Evolutionary conservation across 768 basidiomycete genomes (phyloP).

Genomic region (Pisolithus albus): DNA sequence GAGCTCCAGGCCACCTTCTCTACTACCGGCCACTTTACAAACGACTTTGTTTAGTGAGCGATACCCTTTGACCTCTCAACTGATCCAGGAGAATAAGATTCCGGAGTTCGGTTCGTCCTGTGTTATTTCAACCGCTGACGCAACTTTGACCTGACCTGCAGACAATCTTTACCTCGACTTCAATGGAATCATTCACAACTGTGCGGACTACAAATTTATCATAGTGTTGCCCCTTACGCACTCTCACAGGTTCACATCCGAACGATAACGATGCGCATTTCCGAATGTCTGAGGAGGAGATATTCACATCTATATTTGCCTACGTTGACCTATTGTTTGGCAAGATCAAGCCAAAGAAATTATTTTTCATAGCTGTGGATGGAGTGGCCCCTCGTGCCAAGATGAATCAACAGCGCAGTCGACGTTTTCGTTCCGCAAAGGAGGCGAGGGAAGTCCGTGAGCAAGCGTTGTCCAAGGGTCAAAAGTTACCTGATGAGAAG

Average conservation of each 20-base stretch:
- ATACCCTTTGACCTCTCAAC: constrained; percentile 95
- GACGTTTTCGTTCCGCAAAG: constrained; percentile 90
- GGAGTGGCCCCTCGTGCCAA: constrained; percentile 96
- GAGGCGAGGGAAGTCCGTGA: constrained; percentile 83
- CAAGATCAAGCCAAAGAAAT: constrained; percentile 95
- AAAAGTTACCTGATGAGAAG: constrained; percentile 86
- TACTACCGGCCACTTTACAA: constrained; percentile 6
- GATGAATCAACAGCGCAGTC: constrained; percentile 97
- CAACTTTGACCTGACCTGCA: constrained; percentile 24
- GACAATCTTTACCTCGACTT: constrained; percentile 93
- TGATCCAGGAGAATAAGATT: constrained; percentile 98
- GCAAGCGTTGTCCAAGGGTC: constrained; percentile 83
- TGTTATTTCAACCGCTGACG: neutral
- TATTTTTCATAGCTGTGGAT: constrained; percentile 99
- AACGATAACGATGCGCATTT: constrained; percentile 96
- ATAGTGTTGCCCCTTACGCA: neutral
- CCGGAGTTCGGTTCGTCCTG: constrained; percentile 81
- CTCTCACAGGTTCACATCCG: constrained; percentile 73
- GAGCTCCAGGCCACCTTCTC: constrained; percentile 22
- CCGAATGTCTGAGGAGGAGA: constrained; percentile 92
- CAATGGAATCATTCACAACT: constrained; percentile 89
- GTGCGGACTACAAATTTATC: constrained; percentile 23
- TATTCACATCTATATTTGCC: constrained; percentile 93
- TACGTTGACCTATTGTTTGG: constrained; percentile 96
- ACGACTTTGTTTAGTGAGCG: constrained; percentile 58